Percentiles rank a stretch among this genome's conserved stretches.
phyloP scores from a whole-genome alignment of 2,329 filamentous ascomycete species.

The Neurospora sp. region DNA sequence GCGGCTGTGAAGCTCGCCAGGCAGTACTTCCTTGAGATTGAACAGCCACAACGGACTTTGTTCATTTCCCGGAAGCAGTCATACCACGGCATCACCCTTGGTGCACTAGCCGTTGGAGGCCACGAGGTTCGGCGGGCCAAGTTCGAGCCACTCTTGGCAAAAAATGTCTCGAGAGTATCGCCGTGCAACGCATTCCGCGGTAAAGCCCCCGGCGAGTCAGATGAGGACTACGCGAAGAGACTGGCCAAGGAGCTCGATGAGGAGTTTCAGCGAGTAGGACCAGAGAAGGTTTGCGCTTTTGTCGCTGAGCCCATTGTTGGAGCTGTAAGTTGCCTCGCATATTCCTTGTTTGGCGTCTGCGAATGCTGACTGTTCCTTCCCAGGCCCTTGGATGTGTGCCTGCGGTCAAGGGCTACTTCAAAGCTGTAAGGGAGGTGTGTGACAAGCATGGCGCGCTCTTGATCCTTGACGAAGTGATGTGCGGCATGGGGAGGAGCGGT shows the following conservation, averaged over 20 bases:
- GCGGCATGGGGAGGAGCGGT: constrained; percentile 52
- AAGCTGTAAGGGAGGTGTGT: constrained; percentile 43
- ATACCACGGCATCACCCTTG: constrained; percentile 65
- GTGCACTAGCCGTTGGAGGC: constrained; percentile 54
- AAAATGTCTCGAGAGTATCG: constrained; percentile 50
- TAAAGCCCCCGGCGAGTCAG: constrained; percentile 39
- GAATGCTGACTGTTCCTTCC: neutral
- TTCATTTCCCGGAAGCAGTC: constrained; percentile 61
- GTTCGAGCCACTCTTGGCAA: constrained; percentile 52
- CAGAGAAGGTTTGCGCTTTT: constrained; percentile 60
- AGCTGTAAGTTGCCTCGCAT: constrained; percentile 39
- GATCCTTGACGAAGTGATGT: constrained; percentile 58
- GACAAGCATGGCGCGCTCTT: constrained; percentile 45
- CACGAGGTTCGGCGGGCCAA: constrained; percentile 49
- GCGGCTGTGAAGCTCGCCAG: constrained; percentile 54
- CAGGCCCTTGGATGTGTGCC: constrained; percentile 43
- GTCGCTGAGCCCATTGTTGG: constrained; percentile 66
- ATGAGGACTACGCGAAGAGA: constrained; percentile 48
- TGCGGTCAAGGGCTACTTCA: constrained; percentile 42
- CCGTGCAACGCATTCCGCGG: constrained; percentile 59
- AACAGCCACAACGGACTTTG: constrained; percentile 45
- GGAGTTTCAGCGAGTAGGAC: constrained; percentile 55
- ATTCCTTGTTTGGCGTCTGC: neutral
- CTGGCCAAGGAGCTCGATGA: constrained; percentile 56
- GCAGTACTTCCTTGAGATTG: constrained; percentile 53